Percentiles rank a stretch among this genome's conserved stretches.
phyloP scores from a whole-genome alignment of 139 green algal species.

The Chlamydomonas sphaeroides region DNA sequence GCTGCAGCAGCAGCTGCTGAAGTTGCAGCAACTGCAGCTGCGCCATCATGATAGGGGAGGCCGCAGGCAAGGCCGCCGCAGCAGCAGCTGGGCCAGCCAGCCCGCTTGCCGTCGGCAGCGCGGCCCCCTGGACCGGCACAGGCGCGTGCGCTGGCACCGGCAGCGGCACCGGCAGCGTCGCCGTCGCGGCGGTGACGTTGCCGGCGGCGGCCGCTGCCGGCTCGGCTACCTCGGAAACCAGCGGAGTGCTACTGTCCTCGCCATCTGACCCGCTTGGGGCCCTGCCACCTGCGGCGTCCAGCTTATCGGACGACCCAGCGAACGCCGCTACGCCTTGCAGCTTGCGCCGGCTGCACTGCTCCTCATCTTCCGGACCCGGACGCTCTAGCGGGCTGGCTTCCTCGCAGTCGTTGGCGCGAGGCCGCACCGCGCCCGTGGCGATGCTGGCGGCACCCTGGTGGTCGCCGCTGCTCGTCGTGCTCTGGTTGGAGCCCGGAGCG shows the following conservation, averaged over 20 bases:
- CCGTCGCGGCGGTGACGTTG: background rate
- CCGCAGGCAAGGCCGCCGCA: background rate
- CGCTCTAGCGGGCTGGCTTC: background rate
- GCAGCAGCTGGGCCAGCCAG: background rate
- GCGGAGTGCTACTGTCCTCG: constrained; percentile 21
- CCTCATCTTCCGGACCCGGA: background rate
- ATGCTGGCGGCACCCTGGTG: background rate
- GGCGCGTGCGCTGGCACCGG: background rate
- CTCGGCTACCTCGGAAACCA: background rate
- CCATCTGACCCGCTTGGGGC: constrained; percentile 1
- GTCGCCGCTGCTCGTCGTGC: background rate
- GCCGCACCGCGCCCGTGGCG: too few relatives aligned
- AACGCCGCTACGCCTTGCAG: background rate
- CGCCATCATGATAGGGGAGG: too few relatives aligned
- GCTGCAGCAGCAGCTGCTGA: background rate
- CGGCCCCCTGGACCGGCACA: too few relatives aligned
- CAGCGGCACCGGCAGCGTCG: background rate
- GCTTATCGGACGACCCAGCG: too few relatives aligned
- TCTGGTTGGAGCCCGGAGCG: background rate
- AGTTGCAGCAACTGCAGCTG: background rate
- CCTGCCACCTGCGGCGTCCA: too few relatives aligned
- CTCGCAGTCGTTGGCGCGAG: background rate
- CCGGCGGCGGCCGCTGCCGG: background rate
- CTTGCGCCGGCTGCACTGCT: background rate
- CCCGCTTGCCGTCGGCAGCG: too few relatives aligned